These are phyloP conservation scores for Aspergillus steynii DNA, from an alignment of 495 filamentous ascomycete genomes.

Conservation along the genomic window DNA sequence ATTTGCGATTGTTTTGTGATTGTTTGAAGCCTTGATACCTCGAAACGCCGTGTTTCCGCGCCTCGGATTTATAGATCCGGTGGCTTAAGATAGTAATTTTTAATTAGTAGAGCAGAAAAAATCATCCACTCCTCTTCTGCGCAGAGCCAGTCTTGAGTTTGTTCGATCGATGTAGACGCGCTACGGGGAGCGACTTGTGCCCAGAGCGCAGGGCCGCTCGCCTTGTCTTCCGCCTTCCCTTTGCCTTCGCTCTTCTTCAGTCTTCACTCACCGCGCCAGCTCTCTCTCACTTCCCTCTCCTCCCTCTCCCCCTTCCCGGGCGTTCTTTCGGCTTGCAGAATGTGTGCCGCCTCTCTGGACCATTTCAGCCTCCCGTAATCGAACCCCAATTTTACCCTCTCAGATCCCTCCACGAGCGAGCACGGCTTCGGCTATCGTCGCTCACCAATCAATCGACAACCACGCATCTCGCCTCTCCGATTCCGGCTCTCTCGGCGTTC, in stretches of 20 bases:
- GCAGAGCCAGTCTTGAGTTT: too few relatives aligned
- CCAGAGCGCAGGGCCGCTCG: neutral
- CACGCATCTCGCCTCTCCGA: slow-evolving; percentile 8
- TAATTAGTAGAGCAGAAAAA: neutral
- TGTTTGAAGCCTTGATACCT: slow-evolving; percentile 17
- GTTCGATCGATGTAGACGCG: too few relatives aligned
- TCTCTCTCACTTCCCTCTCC: neutral
- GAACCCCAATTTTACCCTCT: neutral
- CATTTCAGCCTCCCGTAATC: neutral
- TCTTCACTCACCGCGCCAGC: neutral
- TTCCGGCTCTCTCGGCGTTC: neutral
- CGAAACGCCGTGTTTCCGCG: slow-evolving; percentile 7
- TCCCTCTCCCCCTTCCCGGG: neutral
- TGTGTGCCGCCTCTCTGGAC: neutral
- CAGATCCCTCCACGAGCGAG: neutral
- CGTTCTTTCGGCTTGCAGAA: neutral
- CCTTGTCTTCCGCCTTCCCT: neutral
- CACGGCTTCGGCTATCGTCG: too few relatives aligned
- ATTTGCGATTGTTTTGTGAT: slow-evolving; percentile 7
- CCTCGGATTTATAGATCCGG: neutral
- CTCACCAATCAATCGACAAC: neutral
- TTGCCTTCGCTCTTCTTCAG: neutral
- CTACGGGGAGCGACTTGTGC: neutral
- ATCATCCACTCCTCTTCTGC: neutral
- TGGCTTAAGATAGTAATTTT: slow-evolving; percentile 1